Percentiles rank a stretch among this genome's conserved stretches.
Evolutionary conservation across 768 basidiomycete species (phyloP).

Genomic region (Rhizopogon salebrosus): DNA sequence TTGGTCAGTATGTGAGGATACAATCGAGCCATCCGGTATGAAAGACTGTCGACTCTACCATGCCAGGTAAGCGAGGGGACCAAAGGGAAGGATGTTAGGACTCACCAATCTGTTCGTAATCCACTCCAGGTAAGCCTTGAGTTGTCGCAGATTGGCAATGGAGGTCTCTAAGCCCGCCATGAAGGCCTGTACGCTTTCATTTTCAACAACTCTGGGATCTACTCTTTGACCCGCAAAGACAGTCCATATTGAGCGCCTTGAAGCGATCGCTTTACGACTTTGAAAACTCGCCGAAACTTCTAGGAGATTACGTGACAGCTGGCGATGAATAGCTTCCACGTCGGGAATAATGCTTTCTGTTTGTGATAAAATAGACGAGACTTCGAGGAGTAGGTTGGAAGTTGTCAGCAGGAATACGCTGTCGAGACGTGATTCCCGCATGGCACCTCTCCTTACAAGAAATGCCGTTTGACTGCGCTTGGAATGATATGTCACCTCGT

Average conservation of each 20-base stretch:
- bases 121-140: slow-evolving; percentile 24
- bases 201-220: neutral
- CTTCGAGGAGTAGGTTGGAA: slow-evolving; percentile 28
- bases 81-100: slow-evolving; percentile 2
- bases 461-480: slow-evolving; percentile 2
- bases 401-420: slow-evolving; percentile 25
- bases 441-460: neutral
- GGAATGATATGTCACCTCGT: slow-evolving; percentile 20
- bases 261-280: slow-evolving; percentile 3
- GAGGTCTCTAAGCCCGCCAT: slow-evolving; percentile 17
- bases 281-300: neutral
- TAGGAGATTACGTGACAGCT: slow-evolving; percentile 3
- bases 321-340: slow-evolving; percentile 13
- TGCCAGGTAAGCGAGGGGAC: slow-evolving; percentile 13
- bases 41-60: neutral
- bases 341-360: slow-evolving; percentile 10
- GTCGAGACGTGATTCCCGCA: slow-evolving; percentile 12
- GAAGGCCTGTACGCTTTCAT: slow-evolving; percentile 10
- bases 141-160: slow-evolving; percentile 13
- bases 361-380: slow-evolving; percentile 23
- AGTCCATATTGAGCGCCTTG: neutral
- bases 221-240: neutral
- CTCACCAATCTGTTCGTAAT: slow-evolving; percentile 23
- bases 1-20: neutral
- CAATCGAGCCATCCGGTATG: neutral